Conservation (phyloP, 1,139 yeast genomes). For the Yamadazyma taylorii region DNA sequence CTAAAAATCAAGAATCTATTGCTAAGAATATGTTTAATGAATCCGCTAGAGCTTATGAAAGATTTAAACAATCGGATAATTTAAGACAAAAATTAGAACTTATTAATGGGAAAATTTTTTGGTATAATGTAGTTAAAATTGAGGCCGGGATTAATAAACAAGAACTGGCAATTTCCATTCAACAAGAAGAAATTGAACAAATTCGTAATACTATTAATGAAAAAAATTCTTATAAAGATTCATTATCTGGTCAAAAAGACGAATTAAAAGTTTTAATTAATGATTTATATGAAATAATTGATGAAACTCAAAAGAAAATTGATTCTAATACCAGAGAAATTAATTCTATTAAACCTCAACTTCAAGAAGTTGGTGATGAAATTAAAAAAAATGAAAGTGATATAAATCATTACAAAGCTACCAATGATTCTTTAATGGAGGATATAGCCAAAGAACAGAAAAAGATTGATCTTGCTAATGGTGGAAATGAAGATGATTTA, state of each 20-base stretch:
- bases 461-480: constrained; percentile 38
- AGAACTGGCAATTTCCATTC: constrained; percentile 5
- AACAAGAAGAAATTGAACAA: constrained; percentile 18
- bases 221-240: constrained; percentile 2
- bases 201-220: constrained; percentile 12
- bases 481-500: constrained; percentile 38
- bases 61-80: constrained; percentile 42
- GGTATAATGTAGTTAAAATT: constrained; percentile 53
- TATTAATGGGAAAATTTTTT: constrained; percentile 61
- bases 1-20: constrained; percentile 25
- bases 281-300: constrained; percentile 5
- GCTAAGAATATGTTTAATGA: constrained; percentile 35
- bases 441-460: constrained; percentile 30
- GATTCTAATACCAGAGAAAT: constrained; percentile 1
- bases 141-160: constrained; percentile 25
- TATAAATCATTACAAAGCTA: constrained; percentile 23
- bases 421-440: constrained; percentile 18
- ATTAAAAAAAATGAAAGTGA: constrained; percentile 23
- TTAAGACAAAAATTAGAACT: constrained; percentile 44
- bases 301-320: constrained; percentile 3
- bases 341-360: constrained; percentile 8
- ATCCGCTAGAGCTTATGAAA: constrained; percentile 34
- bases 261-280: constrained; percentile 10
- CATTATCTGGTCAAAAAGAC: not conserved
- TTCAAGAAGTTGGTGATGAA: constrained; percentile 8